Base-by-base conservation (phyloP, 2,329 filamentous ascomycete species). In the Cladophialophora bantiana region DNA sequence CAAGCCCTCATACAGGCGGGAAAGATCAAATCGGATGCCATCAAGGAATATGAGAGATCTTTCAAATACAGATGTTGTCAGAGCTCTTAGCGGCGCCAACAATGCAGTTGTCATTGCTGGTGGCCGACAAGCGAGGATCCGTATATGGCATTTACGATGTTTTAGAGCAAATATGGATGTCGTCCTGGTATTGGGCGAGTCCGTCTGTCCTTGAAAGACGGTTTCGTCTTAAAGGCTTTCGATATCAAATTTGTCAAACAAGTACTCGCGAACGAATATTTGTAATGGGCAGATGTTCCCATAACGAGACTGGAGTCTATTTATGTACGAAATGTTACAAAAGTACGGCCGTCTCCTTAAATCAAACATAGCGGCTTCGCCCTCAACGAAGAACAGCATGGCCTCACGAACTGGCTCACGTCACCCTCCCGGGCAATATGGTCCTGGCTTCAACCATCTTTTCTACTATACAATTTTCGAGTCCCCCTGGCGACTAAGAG, bases 381-480 rank as follows among this genome's bases (percentile, higher is more conserved):
- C 78, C 79, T 91, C 75, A 91, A 91, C 73, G 89, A 91, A 65
- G 89, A 91, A 74, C 86, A 88, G 60, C 89, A 89, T 0, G 87
- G 85, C 1, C 76, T 90, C 50, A 90, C 89, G 0, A 87, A 87
- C 68, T 92, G 89, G 87, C 83, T 90, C 6, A 81, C 84, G 84
- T 20, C 88, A 83, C 62, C 80, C 80, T 1, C 68, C 74, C n/a
- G 80, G 78, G 36, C 74, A 80, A 18, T 83, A 80, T 52, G 78
- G 79, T n/a, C 75, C 77, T 55, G 77, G 79, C 0, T 81, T 76
- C 64, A 86, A 86, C 64, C 81, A 85, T n/a, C 83, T 85, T 3
- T 91, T 92, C 75, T 91, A 93, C 77, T 79, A 84, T 3, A 84
- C 85, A 20, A 86, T 93, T 20, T 92, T 91, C 68, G 90, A 93